Evolutionary conservation across 1,284 basidiomycete species (phyloP), one percentile per base, ranked within the genome.

Genomic region (Ganoderma boninense): DNA sequence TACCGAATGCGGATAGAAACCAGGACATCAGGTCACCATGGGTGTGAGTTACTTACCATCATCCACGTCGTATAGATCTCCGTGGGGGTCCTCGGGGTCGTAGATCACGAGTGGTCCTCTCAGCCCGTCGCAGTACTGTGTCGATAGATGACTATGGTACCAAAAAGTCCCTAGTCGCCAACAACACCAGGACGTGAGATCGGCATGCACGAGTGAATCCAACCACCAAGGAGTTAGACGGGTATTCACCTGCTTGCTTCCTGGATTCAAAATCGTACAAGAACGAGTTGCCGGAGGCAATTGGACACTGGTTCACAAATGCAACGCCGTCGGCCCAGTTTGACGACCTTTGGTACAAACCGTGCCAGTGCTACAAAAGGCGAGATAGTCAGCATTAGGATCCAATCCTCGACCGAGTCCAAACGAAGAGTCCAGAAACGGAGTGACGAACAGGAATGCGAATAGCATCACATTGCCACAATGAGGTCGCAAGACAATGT

Each of bases 271-370:
- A 78, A 44, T 80, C 74, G 64, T 83, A 89, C 16, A 83, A 81
- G 80, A 87, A 89, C 18, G 80, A 81, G 18, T 80, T 70, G 0
- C 81, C 80, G 0, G 86, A 79, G 3, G 83, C 79, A 67, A 90
- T 87, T 5, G 86, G 86, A 73, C 89, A 90, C 72, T 87, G 86
- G 43, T 79, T 84, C 38, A 87, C 81, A 56, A 79, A 80, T 1
- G 81, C 75, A 11, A 72, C 66, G 6, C 81, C 81, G 49, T 82
- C 82, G 4, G 78, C 79, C 71, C 76, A 79, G 54, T 75, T 78
- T 0, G 79, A 78, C 71, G 72, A 73, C 66, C 65, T 76, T 77
- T 74, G 81, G 38, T 76, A 77, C 43, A 82, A 49, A 4, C 80
- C 80, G 43, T 81, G 80, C 81, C 82, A 82, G 66, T 83, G 82